Evolutionary conservation across 225 moss, liverwort and hornwort genomes (phyloP), one percentile per base, ranked within the genome.

Genomic region (Pleurozium schreberi): DNA sequence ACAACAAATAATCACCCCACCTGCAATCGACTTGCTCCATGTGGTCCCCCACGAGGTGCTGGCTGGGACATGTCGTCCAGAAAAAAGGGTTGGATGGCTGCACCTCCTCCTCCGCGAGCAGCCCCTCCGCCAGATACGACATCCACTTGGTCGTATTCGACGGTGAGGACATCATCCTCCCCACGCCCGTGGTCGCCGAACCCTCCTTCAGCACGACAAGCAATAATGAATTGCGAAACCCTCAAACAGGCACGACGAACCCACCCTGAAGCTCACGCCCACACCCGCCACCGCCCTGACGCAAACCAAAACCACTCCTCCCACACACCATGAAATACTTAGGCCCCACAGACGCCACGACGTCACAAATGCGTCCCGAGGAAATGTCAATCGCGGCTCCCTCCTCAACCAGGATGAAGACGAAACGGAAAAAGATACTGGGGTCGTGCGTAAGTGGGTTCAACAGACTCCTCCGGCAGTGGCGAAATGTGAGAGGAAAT

Each of bases 111-210:
- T 93, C 97, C 30, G 91, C 91, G 73, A 98, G 90, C 55, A 98
- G 91, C 33, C 96, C 93, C 85, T 96, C 96, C 91, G 95, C 94
- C 34, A 98, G 89, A 89, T 94, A 96, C 87, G 96, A 97, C 93
- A 98, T 98, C 98, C 98, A 98, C 92, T 95, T 97, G 78, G 94
- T 98, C 86, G 97, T 95, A 92, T 93, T 97, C 88, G 98, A 96
- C 74, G 96, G 94, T 64, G 95, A 96, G 93, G 96, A 94, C 98
- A 96, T 95, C 88, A 90, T 95, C 89, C 92, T 92, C 79, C 34
- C 63, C 64, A 65, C 64, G n/a, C 60, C 75, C 84, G n/a, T 40
- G 50, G 18, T 66, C 87, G 53, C 84, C 90, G 42, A 81, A 84
- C 77, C 87, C 84, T 91, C 84, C 80, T 91, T 80, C 90, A 90